Evolutionary conservation across 169 alveolate species (phyloP).

Genomic region (Eimeria acervulina): DNA sequence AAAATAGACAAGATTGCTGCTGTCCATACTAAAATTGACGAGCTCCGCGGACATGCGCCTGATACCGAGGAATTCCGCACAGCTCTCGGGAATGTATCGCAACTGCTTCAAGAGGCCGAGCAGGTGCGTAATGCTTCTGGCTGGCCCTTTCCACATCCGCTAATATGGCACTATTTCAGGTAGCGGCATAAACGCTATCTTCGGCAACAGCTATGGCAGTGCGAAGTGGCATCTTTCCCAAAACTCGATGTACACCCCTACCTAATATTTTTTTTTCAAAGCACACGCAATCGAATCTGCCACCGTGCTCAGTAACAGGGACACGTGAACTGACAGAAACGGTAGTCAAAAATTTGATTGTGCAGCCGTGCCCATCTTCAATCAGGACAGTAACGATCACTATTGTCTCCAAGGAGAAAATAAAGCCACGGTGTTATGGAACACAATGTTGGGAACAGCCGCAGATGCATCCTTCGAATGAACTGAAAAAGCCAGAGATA

Average conservation of each 20-base stretch:
- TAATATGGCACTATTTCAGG: neutral
- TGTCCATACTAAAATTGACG: slow-evolving; percentile 71
- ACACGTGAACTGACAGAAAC: neutral
- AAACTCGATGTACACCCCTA: slow-evolving; percentile 34
- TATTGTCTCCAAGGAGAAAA: too few relatives aligned
- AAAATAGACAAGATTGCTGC: slow-evolving; percentile 72
- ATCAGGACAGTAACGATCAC: neutral
- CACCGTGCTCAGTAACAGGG: neutral
- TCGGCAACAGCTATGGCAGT: slow-evolving; percentile 52
- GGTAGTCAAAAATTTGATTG: neutral
- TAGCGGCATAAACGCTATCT: slow-evolving; percentile 28
- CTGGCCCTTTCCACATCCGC: neutral
- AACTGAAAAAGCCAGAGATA: neutral
- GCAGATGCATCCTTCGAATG: neutral
- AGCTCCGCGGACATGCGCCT: slow-evolving; percentile 74
- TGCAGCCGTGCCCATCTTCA: neutral
- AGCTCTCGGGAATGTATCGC: slow-evolving; percentile 61
- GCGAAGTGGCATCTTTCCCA: slow-evolving; percentile 61
- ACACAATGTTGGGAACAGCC: neutral
- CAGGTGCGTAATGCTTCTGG: slow-evolving; percentile 40
- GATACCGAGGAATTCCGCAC: slow-evolving; percentile 74
- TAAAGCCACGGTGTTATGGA: neutral
- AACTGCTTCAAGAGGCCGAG: slow-evolving; percentile 74
- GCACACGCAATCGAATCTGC: neutral
- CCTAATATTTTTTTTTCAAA: slow-evolving; percentile 2